Conservation (phyloP, 1,284 basidiomycete species). For the Cutaneotrichosporon cutaneum region DNA sequence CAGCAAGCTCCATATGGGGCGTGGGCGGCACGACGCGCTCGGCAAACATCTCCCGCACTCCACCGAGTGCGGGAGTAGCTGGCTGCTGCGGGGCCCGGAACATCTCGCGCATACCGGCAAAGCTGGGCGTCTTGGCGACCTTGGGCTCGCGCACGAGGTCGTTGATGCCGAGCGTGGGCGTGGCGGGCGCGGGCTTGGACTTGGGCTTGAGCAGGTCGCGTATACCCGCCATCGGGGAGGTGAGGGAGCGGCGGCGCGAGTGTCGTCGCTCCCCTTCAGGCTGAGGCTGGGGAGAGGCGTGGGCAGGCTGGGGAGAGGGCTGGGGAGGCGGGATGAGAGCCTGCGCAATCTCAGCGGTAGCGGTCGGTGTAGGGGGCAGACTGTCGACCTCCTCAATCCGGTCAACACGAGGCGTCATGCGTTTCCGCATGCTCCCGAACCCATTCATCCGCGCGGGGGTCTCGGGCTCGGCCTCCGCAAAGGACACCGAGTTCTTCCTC, state of each 20-base stretch:
- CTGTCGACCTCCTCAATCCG: background rate
- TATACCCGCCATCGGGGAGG: conserved; percentile 34
- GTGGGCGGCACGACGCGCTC: conserved; percentile 17
- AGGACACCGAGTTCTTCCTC: conserved; percentile 5
- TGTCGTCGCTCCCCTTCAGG: no score
- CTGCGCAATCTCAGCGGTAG: conserved; percentile 14
- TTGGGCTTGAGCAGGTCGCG: conserved; percentile 26
- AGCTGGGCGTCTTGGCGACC: background rate
- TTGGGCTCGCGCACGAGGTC: conserved; percentile 12
- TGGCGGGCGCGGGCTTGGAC: background rate
- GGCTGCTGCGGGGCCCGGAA: conserved; percentile 7
- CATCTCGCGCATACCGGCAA: conserved; percentile 11
- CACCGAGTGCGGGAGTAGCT: conserved; percentile 6
- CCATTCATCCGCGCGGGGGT: conserved; percentile 3
- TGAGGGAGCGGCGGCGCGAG: conserved; percentile 13
- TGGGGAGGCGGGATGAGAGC: background rate
- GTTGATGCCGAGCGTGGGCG: conserved; percentile 9
- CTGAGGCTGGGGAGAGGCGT: background rate
- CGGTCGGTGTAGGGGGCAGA: background rate
- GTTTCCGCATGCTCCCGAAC: conserved; percentile 1
- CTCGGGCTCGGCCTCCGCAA: conserved; percentile 20
- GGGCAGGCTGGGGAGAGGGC: background rate
- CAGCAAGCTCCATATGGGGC: conserved; percentile 30
- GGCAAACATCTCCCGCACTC: conserved; percentile 13
- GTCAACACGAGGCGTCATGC: background rate